Evolutionary conservation across 345 rosid species (phyloP).

Genomic region (Citrus medica): DNA sequence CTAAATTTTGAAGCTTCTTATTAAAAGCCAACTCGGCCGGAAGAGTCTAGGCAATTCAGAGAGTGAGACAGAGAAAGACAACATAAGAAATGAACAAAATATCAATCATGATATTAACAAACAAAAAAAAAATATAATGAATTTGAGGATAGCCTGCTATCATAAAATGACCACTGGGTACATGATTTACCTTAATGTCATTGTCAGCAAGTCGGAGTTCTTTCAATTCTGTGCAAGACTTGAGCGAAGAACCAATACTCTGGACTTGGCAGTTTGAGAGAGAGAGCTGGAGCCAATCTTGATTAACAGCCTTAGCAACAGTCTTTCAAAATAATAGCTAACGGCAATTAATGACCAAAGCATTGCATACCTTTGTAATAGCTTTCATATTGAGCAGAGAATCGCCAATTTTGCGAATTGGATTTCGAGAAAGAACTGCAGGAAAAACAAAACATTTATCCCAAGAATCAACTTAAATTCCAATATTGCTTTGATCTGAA

Average conservation of each 20-base stretch:
- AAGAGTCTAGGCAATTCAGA: slow-evolving; percentile 45
- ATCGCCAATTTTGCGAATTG: slow-evolving; percentile 62
- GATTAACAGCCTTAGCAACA: background rate
- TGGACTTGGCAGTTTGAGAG: slow-evolving; percentile 79
- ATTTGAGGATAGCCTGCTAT: background rate
- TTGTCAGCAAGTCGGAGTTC: slow-evolving; percentile 88
- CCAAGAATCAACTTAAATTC: background rate
- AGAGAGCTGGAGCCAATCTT: slow-evolving; percentile 55
- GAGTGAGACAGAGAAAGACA: background rate
- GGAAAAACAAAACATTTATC: background rate
- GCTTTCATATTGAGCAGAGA: slow-evolving; percentile 65
- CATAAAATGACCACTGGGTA: background rate
- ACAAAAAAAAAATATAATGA: background rate
- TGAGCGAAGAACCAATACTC: slow-evolving; percentile 63
- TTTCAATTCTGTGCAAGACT: slow-evolving; percentile 70
- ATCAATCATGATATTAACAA: background rate
- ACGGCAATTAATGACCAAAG: background rate
- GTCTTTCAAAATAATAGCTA: background rate
- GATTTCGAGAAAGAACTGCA: slow-evolving; percentile 66
- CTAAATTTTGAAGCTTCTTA: slow-evolving; percentile 70
- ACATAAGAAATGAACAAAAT: background rate
- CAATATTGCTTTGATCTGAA: background rate
- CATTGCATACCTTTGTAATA: slow-evolving; percentile 55
- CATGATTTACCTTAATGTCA: slow-evolving; percentile 55
- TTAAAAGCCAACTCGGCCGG: slow-evolving; percentile 68